phyloP scores from a whole-genome alignment of 2,329 filamentous ascomycete species.

The Ophioceras dolichostomum region DNA sequence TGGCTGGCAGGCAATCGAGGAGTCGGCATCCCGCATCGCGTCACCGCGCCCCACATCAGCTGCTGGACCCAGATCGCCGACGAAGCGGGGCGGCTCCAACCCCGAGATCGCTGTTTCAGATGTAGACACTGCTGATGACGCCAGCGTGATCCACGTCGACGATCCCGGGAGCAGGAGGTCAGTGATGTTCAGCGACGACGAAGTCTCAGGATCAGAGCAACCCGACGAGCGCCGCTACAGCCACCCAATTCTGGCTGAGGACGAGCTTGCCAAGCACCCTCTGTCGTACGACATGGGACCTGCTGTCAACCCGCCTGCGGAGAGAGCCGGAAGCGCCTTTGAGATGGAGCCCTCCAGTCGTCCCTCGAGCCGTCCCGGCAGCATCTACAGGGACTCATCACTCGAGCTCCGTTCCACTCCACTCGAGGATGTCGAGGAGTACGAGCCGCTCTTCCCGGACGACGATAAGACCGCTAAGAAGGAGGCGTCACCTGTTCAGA shows the following conservation, averaged over 20 bases:
- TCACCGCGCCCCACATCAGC: slow-evolving; percentile 45
- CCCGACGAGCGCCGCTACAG: slow-evolving; percentile 45
- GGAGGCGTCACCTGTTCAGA: slow-evolving; percentile 24
- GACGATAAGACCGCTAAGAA: slow-evolving; percentile 38
- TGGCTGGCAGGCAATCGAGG: slow-evolving; percentile 76
- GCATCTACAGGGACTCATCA: slow-evolving; percentile 42
- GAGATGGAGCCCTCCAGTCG: slow-evolving; percentile 27
- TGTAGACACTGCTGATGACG: slow-evolving; percentile 32
- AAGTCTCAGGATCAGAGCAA: slow-evolving; percentile 14
- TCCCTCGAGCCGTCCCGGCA: slow-evolving; percentile 30
- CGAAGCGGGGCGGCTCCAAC: slow-evolving; percentile 17
- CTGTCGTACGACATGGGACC: neutral
- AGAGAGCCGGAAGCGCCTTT: slow-evolving; percentile 47
- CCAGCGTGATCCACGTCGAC: slow-evolving; percentile 70
- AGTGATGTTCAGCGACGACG: slow-evolving; percentile 30
- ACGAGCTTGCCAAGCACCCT: slow-evolving; percentile 75
- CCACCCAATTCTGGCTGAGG: slow-evolving; percentile 76
- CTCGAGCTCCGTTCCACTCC: slow-evolving; percentile 52
- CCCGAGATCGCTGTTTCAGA: slow-evolving; percentile 17
- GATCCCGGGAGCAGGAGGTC: slow-evolving; percentile 40
- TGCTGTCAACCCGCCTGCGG: slow-evolving; percentile 64
- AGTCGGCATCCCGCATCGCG: slow-evolving; percentile 65
- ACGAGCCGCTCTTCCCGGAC: slow-evolving; percentile 87
- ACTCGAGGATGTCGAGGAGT: slow-evolving; percentile 81
- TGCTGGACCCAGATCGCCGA: slow-evolving; percentile 21